These are phyloP conservation scores for Cytospora leucostoma DNA, from an alignment of 2,329 filamentous ascomycete genomes.

Conservation along the genomic window DNA sequence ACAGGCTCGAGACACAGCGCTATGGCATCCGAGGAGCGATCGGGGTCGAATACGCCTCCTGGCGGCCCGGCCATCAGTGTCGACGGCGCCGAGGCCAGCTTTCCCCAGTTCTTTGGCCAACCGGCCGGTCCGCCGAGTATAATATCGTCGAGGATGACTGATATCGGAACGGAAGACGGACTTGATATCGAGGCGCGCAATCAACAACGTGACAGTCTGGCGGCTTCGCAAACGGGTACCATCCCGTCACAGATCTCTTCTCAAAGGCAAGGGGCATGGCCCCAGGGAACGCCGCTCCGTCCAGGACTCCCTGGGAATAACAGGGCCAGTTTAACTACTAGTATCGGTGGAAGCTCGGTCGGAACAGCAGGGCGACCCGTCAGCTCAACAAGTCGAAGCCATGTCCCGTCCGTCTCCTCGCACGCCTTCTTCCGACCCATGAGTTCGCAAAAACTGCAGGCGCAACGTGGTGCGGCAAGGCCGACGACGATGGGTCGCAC, in stretches of 20 bases:
- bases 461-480: conserved; percentile 69
- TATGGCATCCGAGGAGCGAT: conserved; percentile 44
- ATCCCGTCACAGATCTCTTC: conserved; percentile 56
- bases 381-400: conserved; percentile 75
- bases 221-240: conserved; percentile 54
- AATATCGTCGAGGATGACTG: conserved; percentile 73
- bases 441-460: conserved; percentile 93
- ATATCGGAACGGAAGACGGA: conserved; percentile 60
- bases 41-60: conserved; percentile 39
- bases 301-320: conserved; percentile 50
- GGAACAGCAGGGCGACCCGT: conserved; percentile 56
- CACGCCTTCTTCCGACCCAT: conserved; percentile 95
- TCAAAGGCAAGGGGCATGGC: conserved; percentile 47
- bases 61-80: conserved; percentile 24
- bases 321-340: conserved; percentile 42
- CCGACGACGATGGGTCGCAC: conserved; percentile 45
- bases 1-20: conserved; percentile 15
- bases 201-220: conserved; percentile 32
- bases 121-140: conserved; percentile 60
- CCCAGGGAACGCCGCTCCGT: conserved; percentile 58
- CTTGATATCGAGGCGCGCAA: conserved; percentile 42
- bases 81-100: conserved; percentile 41
- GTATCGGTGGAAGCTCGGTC: conserved; percentile 39
- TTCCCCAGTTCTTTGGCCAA: conserved; percentile 45
- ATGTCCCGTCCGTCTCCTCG: conserved; percentile 85